Base-by-base conservation (phyloP, 2,329 filamentous ascomycete genomes). In the Trematosphaeria pertusa region DNA sequence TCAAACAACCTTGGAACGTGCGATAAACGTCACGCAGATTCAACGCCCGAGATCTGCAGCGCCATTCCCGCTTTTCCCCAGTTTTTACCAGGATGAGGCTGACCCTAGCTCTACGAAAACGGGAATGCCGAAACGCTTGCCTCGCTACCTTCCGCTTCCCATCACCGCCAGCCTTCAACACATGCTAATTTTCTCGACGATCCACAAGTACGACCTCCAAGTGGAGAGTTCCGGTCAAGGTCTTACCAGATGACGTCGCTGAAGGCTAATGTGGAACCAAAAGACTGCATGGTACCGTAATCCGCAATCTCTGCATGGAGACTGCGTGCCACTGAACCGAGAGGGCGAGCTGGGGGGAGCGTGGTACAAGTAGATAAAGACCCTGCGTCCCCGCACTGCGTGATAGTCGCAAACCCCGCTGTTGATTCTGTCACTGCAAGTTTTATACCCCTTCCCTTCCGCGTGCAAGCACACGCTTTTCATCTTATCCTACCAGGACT, bases 21-120 rank as follows among this genome's bases (percentile, higher is more conserved):
- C 18, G 37, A 37, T 31, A 21, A 36, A 49, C 50, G 40, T 51
- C 38, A 46, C 50, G 14, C 19, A 43, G 40, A 36, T 45, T 32
- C n/a, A 35, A 21, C 31, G 42, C 52, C 41, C 42, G 34, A 34
- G 57, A 64, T 62, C 56, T 56, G 50, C 60, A 52, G 33, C 50
- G 51, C 58, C 48, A 45, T 56, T n/a, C 48, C 52, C 52, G 48
- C 37, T 40, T 39, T 43, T 31, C 48, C 46, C 46, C 50, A 46
- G 41, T 44, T 50, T 53, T 53, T 48, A 46, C 54, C 50, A 38
- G 55, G 50, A 44, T 61, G 40, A 36, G 49, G 52, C 50, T 49
- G 43, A 21, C 38, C 24, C 12, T 34, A 21, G 12, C 31, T 34
- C 35, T 20, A 41, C 15, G 47, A 14, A 50, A 54, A 46, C 42